Conservation (phyloP, 441 rosid genomes). For the Brassica hybrid region DNA sequence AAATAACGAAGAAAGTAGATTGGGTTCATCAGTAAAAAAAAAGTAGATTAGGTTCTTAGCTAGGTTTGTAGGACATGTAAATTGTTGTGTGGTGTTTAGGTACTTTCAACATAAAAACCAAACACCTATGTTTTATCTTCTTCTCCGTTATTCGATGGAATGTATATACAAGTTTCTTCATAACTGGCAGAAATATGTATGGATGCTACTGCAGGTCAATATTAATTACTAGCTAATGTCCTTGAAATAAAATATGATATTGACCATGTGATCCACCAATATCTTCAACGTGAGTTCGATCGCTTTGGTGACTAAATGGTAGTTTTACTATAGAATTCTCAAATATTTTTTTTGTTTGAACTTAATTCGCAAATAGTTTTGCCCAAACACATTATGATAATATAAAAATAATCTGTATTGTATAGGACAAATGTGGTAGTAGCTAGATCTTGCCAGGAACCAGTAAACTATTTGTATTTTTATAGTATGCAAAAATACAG, state of each 20-base stretch:
- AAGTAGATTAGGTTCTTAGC: neutral
- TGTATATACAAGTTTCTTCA: neutral
- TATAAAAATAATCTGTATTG: neutral
- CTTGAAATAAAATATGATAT: neutral
- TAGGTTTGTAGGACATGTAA: neutral
- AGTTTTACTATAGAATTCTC: no score
- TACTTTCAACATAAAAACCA: slow-evolving; percentile 12
- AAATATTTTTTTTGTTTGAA: no score
- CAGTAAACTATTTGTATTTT: neutral
- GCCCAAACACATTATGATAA: slow-evolving; percentile 14
- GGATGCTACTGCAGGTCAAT: slow-evolving; percentile 3
- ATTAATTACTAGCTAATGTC: neutral
- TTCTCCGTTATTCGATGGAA: neutral
- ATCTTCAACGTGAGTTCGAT: slow-evolving; percentile 7
- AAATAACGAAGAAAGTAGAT: neutral
- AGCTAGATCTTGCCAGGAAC: slow-evolving; percentile 23
- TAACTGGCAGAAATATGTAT: neutral
- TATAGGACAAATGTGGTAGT: slow-evolving; percentile 26
- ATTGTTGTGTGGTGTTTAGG: neutral
- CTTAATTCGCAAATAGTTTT: neutral
- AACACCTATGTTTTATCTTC: neutral
- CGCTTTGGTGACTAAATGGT: no score
- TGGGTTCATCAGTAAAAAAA: neutral
- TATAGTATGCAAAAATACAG: neutral
- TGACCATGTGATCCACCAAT: slow-evolving; percentile 24